Base-by-base conservation (phyloP, 2,329 filamentous ascomycete species). In the Aspergillus tanneri region DNA sequence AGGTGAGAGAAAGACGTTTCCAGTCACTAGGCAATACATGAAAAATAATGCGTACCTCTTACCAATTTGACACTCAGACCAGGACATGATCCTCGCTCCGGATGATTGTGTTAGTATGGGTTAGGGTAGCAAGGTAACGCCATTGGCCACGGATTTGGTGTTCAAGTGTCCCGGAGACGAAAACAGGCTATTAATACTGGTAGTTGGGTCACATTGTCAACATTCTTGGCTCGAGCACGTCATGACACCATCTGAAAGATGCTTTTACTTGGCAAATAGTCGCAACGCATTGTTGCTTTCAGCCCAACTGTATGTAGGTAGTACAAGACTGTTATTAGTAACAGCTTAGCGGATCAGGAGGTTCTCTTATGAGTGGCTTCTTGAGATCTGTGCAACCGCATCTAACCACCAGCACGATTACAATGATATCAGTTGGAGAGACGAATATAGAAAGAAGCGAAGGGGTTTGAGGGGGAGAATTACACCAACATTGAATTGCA, bases 211-310 rank as follows among this genome's bases (percentile, higher is more conserved):
- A 37, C 32, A 30, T 42, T 42, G 25, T 11, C 47, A 45, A 42
- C 43, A 42, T 43, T 44, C 28, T 14, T 37, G 19, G 43, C 28
- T 43, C 39, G 14, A 47, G 45, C 52, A 52, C 49, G 49, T 54
- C 52, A 53, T 53, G 42, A 45, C 41, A 42, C 23, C 25, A 25
- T 23, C 28, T 23, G 28, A 16, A 22, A 11, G 23, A 25, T 19
- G 28, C 36, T 45, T 28, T 37, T 38, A 7, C 30, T 18, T 18
- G 23, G 32, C 7, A 37, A 38, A 45, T 24, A 38, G 35, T 45
- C 10, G 35, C 23, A 35, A 36, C 16, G 21, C 32, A 38, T 12
- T 16, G 30, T 18, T 34, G 19, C 18, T 43, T n/a, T 43, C 28
- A 35, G 19, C 19, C 24, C 42, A 28, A 21, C 21, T 8, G 24